phyloP scores from a whole-genome alignment of 305 asterid genomes.

The Rubia peregrina region DNA sequence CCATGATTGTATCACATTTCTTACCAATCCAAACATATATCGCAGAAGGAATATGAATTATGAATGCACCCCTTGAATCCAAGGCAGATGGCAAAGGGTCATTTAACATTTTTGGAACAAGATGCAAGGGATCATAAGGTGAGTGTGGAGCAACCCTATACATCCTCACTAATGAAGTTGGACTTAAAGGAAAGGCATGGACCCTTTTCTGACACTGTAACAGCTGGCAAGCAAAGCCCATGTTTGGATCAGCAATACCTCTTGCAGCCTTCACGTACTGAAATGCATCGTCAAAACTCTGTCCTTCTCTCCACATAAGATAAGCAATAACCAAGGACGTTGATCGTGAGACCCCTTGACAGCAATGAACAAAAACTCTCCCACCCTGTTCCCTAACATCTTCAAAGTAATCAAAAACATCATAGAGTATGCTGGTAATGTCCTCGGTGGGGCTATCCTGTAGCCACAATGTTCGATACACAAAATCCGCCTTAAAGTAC shows the following conservation, averaged over 20 bases:
- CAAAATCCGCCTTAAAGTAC: conserved; percentile 39
- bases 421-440: conserved; percentile 49
- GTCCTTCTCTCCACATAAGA: conserved; percentile 51
- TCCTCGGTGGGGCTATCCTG: conserved; percentile 54
- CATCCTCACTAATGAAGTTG: conserved; percentile 38
- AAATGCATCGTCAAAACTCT: conserved; percentile 47
- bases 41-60: conserved; percentile 37
- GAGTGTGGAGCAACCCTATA: conserved; percentile 44
- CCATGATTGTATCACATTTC: conserved; percentile 38
- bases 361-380: conserved; percentile 43
- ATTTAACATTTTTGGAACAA: conserved; percentile 42
- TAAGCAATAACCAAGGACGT: conserved; percentile 46
- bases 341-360: conserved; percentile 49
- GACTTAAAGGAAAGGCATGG: conserved; percentile 45
- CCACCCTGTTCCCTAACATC: conserved; percentile 44
- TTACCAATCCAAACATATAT: conserved; percentile 44
- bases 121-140: conserved; percentile 46
- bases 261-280: conserved; percentile 47
- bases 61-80: conserved; percentile 50
- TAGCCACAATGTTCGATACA: conserved; percentile 47
- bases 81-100: conserved; percentile 38
- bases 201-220: conserved; percentile 48
- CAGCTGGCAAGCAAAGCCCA: conserved; percentile 50
- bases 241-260: conserved; percentile 48
- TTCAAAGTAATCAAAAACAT: conserved; percentile 53